phyloP scores from a whole-genome alignment of 495 filamentous ascomycete species.

The Penicillium crystallinum region DNA sequence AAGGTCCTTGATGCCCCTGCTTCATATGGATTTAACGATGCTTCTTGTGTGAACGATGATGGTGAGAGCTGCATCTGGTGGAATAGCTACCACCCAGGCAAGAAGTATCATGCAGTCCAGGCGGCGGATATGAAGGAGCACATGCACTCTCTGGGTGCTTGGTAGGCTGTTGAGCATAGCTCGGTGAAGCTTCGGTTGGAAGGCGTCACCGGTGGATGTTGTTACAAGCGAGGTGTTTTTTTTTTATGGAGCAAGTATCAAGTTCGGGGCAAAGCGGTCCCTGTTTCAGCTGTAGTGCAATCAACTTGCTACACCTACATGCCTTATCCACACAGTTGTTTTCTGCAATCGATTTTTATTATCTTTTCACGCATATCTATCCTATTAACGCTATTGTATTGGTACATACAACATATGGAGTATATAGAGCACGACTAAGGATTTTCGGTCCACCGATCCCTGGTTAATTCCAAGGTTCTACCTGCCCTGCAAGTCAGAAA shows the following conservation, averaged over 20 bases:
- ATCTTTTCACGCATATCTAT: background rate
- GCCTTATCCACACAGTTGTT: background rate
- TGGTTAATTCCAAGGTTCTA: background rate
- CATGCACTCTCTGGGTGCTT: conserved; percentile 25
- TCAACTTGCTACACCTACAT: background rate
- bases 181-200: no score
- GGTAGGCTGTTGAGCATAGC: conserved; percentile 12
- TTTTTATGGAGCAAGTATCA: background rate
- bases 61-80: conserved; percentile 36
- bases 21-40: conserved; percentile 32
- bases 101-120: conserved; percentile 33
- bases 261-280: background rate
- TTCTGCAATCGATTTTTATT: background rate
- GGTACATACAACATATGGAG: background rate
- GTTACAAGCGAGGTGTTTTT: background rate
- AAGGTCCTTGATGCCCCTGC: conserved; percentile 49
- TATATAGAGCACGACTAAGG: background rate
- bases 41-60: conserved; percentile 30
- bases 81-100: conserved; percentile 36
- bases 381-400: background rate
- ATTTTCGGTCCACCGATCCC: background rate
- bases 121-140: conserved; percentile 36
- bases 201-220: no score
- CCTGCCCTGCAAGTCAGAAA: background rate
- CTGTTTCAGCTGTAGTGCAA: conserved; percentile 7